Evolutionary conservation across 2,329 filamentous ascomycete species (phyloP), one percentile per base, ranked within the genome.

Genomic region (Alternaria novae-zelandiae): DNA sequence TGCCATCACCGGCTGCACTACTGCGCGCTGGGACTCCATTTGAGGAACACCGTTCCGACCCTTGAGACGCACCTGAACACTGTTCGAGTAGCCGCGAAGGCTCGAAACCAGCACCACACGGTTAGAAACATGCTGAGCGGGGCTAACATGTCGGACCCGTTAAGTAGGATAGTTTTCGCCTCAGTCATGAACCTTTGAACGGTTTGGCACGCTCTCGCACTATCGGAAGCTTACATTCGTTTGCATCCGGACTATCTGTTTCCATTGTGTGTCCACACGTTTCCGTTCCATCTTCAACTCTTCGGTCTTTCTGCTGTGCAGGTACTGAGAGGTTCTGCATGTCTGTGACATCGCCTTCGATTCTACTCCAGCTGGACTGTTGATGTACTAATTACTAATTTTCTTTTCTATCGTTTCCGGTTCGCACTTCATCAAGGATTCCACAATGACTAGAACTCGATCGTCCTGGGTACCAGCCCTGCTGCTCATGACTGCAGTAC

Each of bases 301-400:
- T 69, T 54, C 50, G n/a, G n/a, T 55, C 25, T 26, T 25, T 63
- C 76, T 79, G 76, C 76, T 78, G 76, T 68, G 77, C 77, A 78
- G 76, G 70, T 71, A 67, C 70, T 74, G 70, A 74, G 64, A 64
- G 71, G 71, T 70, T 72, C 69, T 75, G 74, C 72, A 77, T 77
- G 74, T 77, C 73, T 75, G 74, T 64, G 65, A 70, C 70, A 61
- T 59, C 63, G 59, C 49, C 68, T 76, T 69, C 54, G 62, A 70
- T 66, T 65, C 59, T 63, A 45, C 63, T 67, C 63, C 76, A 79
- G 77, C 77, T 77, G 77, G 70, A 65, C 77, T 79, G 77, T 75
- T 73, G 54, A 73, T 70, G 62, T 74, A 70, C 67, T 77, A 71
- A 77, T 70, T 75, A 75, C 74, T 78, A 69, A 44, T 54, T 54